Base-by-base conservation (phyloP, 768 basidiomycete species). In the Nidularia pulvinata region DNA sequence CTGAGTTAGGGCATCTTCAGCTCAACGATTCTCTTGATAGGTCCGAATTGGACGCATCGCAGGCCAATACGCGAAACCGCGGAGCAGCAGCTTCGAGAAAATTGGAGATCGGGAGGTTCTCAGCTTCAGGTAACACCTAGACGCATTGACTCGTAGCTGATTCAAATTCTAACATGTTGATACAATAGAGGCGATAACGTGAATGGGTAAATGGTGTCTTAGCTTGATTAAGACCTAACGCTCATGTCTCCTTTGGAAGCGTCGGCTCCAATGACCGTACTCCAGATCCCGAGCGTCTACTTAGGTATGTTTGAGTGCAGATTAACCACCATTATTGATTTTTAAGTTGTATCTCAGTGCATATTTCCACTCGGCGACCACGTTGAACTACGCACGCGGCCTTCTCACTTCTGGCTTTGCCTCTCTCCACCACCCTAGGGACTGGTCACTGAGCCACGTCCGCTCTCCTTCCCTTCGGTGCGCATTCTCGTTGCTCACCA, bases 291-390 rank as follows among this genome's bases (percentile, higher is more conserved):
- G 87, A 94, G 56, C 83, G 97, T 16, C 76, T 99, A 7, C 74
- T 98, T 9, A 88, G 84, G 93, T 89, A 59, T 49, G 54, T 57
- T 13, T 30, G 35, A 25, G 47, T 50, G n/a, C 22, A 36, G 55
- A 25, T 47, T 30, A 49, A 22, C 46, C 14, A 34, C 46, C 33
- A 53, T 36, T 19, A 50, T 19, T 39, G 16, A 14, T 45, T n/a
- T 43, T 6, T 9, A 46, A 49, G 36, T 55, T 46, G 49, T 36
- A 49, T 54, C 49, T 16, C 58, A 95, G 92, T 57, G 95, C 96
- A 2, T 98, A 98, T 79, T 98, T 98, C 74, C 89, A 98, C 73
- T 98, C 96, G 0, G 82, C 93, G 0, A 82, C 95, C 6, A 98
- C 97, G 0, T 78, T 98, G 39, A 99, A 99, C 73, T 87, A 95